phyloP scores from a whole-genome alignment of 495 filamentous ascomycete species.

The Aspergillus baeticus region DNA sequence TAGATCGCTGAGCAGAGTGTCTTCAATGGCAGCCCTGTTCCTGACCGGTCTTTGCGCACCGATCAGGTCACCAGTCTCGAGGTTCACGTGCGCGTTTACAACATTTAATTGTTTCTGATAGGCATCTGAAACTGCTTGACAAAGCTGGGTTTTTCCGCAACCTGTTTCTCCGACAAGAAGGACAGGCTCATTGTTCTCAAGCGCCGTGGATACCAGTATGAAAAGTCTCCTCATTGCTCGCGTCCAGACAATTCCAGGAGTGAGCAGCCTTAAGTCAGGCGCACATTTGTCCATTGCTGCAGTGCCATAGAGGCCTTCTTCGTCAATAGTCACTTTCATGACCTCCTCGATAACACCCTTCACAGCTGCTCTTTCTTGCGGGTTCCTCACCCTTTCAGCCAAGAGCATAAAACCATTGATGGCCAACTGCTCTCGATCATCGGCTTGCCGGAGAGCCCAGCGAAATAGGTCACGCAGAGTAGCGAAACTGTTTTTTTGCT shows the following conservation, averaged over 20 bases:
- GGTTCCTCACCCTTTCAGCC: slow-evolving; percentile 89
- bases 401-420: slow-evolving; percentile 94
- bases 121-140: slow-evolving; percentile 84
- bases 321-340: slow-evolving; percentile 81
- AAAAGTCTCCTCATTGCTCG: slow-evolving; percentile 89
- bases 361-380: slow-evolving; percentile 78
- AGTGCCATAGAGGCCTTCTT: slow-evolving; percentile 67
- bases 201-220: slow-evolving; percentile 76
- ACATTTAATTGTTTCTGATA: slow-evolving; percentile 73
- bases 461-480: slow-evolving; percentile 95
- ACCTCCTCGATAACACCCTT: slow-evolving; percentile 89
- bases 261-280: slow-evolving; percentile 38
- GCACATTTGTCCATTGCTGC: slow-evolving; percentile 49
- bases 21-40: slow-evolving; percentile 71
- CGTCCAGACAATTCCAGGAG: slow-evolving; percentile 82
- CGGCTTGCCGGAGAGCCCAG: slow-evolving; percentile 87
- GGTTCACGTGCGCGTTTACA: slow-evolving; percentile 96
- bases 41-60: slow-evolving; percentile 90
- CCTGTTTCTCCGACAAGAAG: slow-evolving; percentile 95
- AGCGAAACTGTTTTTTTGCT: slow-evolving; percentile 97
- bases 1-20: slow-evolving; percentile 64
- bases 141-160: slow-evolving; percentile 95
- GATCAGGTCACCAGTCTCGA: slow-evolving; percentile 95
- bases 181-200: slow-evolving; percentile 90
- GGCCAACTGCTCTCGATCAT: slow-evolving; percentile 84